Evolutionary conservation across 345 rosid species (phyloP).

Genomic region (Noccaea bulbosa): DNA sequence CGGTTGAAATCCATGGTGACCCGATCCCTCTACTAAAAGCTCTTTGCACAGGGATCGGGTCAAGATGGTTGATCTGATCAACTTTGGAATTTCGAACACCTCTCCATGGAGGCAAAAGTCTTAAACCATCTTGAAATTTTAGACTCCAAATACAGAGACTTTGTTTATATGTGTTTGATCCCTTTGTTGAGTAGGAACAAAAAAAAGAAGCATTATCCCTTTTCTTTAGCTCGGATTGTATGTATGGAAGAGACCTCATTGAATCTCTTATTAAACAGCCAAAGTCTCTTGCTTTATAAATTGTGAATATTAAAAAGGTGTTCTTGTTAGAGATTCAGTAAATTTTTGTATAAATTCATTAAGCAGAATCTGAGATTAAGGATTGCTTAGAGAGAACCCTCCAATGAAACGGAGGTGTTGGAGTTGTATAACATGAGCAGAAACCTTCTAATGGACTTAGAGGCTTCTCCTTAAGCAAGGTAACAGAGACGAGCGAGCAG

Average conservation of each 20-base stretch:
- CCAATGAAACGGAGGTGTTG: not conserved
- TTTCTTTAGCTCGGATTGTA: slow-evolving; percentile 20
- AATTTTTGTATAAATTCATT: no score
- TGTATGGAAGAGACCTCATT: slow-evolving; percentile 15
- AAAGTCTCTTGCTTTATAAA: not conserved
- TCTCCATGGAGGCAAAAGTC: slow-evolving; percentile 24
- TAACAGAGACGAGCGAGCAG: slow-evolving; percentile 26
- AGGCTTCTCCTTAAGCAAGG: not conserved
- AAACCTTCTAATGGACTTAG: slow-evolving; percentile 17
- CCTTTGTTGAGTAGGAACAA: slow-evolving; percentile 16
- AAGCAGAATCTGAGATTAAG: no score
- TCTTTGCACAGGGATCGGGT: slow-evolving; percentile 2
- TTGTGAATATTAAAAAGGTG: not conserved
- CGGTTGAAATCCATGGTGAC: not conserved
- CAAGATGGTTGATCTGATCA: not conserved
- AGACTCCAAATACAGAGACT: not conserved
- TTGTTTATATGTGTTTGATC: slow-evolving; percentile 8
- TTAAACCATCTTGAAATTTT: slow-evolving; percentile 5
- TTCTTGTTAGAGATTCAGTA: no score
- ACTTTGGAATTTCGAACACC: not conserved
- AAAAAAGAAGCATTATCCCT: slow-evolving; percentile 6
- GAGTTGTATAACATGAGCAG: not conserved
- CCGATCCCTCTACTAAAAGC: not conserved
- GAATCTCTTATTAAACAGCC: slow-evolving; percentile 9
- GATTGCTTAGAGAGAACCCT: not conserved